Percentiles rank a stretch among this genome's conserved stretches.
Conservation (phyloP, 2,329 filamentous ascomycete species). For the Orbilia ellipsospora region DNA sequence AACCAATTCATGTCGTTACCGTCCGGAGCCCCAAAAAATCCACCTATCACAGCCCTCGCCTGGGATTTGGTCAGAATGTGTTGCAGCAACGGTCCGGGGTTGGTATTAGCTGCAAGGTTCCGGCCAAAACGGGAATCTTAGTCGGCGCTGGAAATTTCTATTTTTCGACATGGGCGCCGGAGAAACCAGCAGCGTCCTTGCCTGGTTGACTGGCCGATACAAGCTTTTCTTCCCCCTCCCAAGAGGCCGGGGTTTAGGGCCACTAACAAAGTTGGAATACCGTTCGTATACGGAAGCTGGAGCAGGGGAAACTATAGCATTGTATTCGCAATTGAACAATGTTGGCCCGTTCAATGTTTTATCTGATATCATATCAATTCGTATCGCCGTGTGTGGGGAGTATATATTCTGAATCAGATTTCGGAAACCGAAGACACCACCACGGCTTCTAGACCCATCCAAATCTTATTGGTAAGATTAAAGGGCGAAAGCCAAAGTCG, state of each 20-base stretch:
- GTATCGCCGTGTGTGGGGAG: too few relatives aligned
- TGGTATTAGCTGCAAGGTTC: slow-evolving; percentile 14
- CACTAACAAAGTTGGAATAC: not conserved
- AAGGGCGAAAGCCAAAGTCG: too few relatives aligned
- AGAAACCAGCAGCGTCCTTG: slow-evolving; percentile 49
- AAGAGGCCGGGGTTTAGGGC: slow-evolving; percentile 19
- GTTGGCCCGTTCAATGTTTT: too few relatives aligned
- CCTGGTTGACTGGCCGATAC: slow-evolving; percentile 20
- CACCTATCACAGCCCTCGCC: slow-evolving; percentile 47
- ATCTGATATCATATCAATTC: too few relatives aligned
- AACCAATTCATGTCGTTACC: slow-evolving; percentile 1
- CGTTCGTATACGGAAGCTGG: not conserved
- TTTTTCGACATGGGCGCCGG: slow-evolving; percentile 20
- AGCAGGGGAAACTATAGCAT: not conserved
- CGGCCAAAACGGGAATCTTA: not conserved
- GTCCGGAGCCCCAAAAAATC: slow-evolving; percentile 43
- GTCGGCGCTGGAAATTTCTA: not conserved
- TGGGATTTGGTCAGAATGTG: slow-evolving; percentile 13
- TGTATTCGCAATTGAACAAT: too few relatives aligned
- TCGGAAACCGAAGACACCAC: too few relatives aligned
- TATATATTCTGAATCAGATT: too few relatives aligned
- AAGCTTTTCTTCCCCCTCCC: slow-evolving; percentile 34
- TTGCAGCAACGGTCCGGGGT: slow-evolving; percentile 40
- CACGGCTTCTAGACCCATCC: too few relatives aligned
- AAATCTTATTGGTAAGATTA: too few relatives aligned